Conservation (phyloP, 441 rosid species). For the Syzygium syzygioides region DNA sequence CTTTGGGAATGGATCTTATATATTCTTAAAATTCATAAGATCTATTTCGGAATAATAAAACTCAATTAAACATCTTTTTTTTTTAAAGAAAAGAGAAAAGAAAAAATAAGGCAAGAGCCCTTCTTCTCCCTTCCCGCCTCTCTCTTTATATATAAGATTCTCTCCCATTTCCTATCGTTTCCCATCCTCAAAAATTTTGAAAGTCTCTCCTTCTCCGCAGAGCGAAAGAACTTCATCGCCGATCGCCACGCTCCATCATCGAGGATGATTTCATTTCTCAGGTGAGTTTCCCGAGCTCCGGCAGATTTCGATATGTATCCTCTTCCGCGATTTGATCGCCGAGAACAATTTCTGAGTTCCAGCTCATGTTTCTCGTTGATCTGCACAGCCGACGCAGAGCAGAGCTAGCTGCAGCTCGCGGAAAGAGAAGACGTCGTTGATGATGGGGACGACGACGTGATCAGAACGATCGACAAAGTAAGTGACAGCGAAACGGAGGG, state of each 20-base stretch:
- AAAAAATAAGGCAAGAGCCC: not conserved
- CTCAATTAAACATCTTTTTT: not conserved
- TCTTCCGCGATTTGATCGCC: not conserved
- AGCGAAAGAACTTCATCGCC: not conserved
- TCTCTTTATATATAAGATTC: not conserved
- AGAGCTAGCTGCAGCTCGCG: constrained; percentile 74
- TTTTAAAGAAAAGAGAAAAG: not conserved
- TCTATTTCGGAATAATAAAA: not conserved
- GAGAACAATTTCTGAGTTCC: not conserved
- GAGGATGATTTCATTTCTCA: constrained; percentile 69
- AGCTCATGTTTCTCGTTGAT: not conserved
- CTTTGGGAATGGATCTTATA: too few species aligned
- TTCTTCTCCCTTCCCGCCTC: not conserved
- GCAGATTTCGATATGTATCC: not conserved
- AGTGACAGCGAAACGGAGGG: too few species aligned
- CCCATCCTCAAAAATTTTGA: not conserved
- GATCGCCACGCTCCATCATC: not conserved
- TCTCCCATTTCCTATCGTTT: not conserved
- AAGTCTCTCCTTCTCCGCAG: not conserved
- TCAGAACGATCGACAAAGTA: too few species aligned
- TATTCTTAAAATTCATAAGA: too few species aligned
- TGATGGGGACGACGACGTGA: too few species aligned
- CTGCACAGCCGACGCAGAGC: constrained; percentile 73
- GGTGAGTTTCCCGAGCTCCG: constrained; percentile 28
- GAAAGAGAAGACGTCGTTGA: constrained; percentile 56